phyloP scores from a whole-genome alignment of 2,329 filamentous ascomycete species.

The Ambrosiella cleistominuta region DNA sequence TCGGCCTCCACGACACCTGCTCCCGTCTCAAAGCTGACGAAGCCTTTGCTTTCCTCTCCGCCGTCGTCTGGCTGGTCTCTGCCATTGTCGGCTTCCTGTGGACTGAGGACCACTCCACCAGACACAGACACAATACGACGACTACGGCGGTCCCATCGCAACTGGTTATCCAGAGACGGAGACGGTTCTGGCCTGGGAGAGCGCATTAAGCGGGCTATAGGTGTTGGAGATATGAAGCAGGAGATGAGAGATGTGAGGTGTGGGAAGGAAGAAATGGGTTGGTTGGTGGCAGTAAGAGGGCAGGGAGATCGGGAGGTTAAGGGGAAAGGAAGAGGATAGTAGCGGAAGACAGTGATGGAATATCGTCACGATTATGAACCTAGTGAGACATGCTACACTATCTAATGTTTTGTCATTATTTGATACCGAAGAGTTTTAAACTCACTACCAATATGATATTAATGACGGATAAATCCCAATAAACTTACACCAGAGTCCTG shows the following conservation, averaged over 20 bases:
- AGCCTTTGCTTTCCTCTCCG: slow-evolving; percentile 55
- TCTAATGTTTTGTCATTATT: too few species aligned
- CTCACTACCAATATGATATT: too few species aligned
- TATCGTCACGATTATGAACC: background rate
- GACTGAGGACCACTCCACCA: slow-evolving; percentile 25
- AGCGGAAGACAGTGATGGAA: background rate
- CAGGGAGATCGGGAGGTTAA: background rate
- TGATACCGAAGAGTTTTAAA: too few species aligned
- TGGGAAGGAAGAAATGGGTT: background rate
- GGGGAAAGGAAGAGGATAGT: background rate
- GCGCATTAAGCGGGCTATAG: background rate
- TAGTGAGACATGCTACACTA: too few species aligned
- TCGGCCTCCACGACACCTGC: slow-evolving; percentile 34
- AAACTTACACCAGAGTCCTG: too few species aligned
- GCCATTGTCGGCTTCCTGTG: slow-evolving; percentile 39
- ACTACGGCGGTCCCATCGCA: background rate
- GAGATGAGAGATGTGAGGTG: background rate
- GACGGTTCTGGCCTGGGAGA: background rate
- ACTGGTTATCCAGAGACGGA: background rate
- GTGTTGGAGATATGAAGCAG: background rate
- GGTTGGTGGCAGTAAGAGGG: background rate
- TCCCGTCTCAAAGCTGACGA: slow-evolving; percentile 52
- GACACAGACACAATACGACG: background rate
- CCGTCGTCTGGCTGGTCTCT: slow-evolving; percentile 52
- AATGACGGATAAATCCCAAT: too few species aligned